Conservation (phyloP, 352 stramenopile species). For the Phytopythium kandeliae region DNA sequence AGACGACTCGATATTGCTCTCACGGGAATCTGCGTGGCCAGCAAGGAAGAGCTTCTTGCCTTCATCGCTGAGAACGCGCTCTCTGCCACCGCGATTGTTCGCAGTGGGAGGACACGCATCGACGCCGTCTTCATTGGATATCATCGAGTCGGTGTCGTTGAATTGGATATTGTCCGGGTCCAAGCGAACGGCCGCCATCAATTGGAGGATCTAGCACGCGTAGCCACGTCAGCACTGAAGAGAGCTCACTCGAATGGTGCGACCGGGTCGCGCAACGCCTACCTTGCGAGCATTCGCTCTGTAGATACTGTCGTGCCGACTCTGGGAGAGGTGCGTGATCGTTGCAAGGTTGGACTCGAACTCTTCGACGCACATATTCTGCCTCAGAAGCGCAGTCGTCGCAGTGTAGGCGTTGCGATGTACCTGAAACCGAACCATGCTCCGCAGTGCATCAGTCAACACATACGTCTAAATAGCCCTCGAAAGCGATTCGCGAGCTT, state of each 20-base stretch:
- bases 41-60: constrained; percentile 77
- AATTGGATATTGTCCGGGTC: constrained; percentile 78
- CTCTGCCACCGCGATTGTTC: constrained; percentile 55
- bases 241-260: not conserved
- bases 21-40: constrained; percentile 30
- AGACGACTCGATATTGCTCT: constrained; percentile 19
- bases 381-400: constrained; percentile 67
- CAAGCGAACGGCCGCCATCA: constrained; percentile 70
- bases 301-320: constrained; percentile 81
- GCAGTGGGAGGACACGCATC: constrained; percentile 57
- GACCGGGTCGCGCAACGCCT: not conserved
- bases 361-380: constrained; percentile 72
- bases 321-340: constrained; percentile 82
- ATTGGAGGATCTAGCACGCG: constrained; percentile 49
- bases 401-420: constrained; percentile 72
- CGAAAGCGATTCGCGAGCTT: too few relatives aligned
- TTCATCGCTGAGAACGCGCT: constrained; percentile 80
- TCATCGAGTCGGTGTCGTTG: constrained; percentile 44
- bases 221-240: not conserved
- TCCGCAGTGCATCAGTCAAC: not conserved
- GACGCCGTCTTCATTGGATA: constrained; percentile 39
- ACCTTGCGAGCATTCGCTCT: constrained; percentile 71
- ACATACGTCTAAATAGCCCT: not conserved
- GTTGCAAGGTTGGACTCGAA: constrained; percentile 73
- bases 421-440: constrained; percentile 24